Evolutionary conservation across 106 monocot genomes (phyloP).

Genomic region (Narthecium ossifragum): DNA sequence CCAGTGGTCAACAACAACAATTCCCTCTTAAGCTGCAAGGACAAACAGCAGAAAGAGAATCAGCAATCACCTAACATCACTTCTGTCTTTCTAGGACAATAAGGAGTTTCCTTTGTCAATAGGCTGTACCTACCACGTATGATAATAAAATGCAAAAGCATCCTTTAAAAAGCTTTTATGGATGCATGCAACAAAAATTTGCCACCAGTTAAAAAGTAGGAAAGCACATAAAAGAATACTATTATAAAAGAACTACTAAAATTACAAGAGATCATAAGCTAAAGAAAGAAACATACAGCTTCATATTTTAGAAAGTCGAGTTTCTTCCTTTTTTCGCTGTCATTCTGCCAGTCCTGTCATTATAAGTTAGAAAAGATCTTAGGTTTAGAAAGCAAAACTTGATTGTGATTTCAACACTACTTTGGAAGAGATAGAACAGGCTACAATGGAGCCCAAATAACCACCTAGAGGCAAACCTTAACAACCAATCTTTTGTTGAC

Average conservation of each 20-base stretch:
- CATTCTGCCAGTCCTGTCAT: conserved; percentile 66
- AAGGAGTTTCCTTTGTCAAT: no score
- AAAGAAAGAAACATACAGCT: conserved; percentile 42
- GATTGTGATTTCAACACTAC: no score
- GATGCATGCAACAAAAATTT: not conserved
- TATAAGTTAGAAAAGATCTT: conserved; percentile 8
- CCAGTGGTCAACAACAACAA: conserved; percentile 67
- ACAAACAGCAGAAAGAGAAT: conserved; percentile 3
- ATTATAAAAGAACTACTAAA: no score
- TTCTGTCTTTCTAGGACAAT: no score
- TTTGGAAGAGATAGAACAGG: no score
- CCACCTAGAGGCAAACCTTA: conserved; percentile 38
- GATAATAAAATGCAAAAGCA: not conserved
- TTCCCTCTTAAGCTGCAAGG: conserved; percentile 73
- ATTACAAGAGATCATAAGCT: not conserved
- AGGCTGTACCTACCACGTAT: no score
- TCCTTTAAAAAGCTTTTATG: not conserved
- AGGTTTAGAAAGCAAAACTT: no score
- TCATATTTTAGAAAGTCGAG: conserved; percentile 79
- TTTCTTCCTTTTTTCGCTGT: conserved; percentile 70
- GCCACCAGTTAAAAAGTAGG: not conserved
- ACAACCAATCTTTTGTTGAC: conserved; percentile 41
- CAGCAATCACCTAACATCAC: no score
- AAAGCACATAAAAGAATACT: no score
- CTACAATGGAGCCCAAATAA: no score